Percentiles rank a stretch among this genome's conserved stretches.
These are phyloP conservation scores for Alternaria brassicicola DNA, from an alignment of 2,329 filamentous ascomycete genomes.

Conservation along the genomic window DNA sequence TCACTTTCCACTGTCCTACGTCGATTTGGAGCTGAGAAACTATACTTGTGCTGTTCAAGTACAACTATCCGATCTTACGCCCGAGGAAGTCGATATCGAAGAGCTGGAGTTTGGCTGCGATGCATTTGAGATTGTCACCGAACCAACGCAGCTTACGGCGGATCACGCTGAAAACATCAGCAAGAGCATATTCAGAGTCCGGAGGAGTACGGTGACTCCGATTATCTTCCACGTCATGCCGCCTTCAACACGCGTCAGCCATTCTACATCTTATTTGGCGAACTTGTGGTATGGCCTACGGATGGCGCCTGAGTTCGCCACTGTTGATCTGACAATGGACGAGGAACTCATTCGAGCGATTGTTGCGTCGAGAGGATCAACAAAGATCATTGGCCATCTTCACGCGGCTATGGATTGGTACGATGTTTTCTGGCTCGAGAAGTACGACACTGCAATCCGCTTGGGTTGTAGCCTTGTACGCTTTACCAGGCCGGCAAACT, in stretches of 20 bases:
- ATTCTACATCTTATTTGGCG: constrained; percentile 56
- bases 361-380: constrained; percentile 58
- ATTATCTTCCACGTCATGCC: constrained; percentile 50
- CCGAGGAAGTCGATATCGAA: constrained; percentile 64
- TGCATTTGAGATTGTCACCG: constrained; percentile 67
- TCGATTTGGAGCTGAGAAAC: constrained; percentile 63
- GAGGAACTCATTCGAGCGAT: constrained; percentile 60
- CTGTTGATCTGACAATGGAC: constrained; percentile 65
- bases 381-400: constrained; percentile 67
- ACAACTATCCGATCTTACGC: constrained; percentile 63
- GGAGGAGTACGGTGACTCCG: constrained; percentile 64
- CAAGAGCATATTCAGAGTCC: constrained; percentile 62
- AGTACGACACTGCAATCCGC: constrained; percentile 63
- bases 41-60: constrained; percentile 73
- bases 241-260: constrained; percentile 26
- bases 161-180: constrained; percentile 57
- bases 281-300: constrained; percentile 65
- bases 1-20: constrained; percentile 65
- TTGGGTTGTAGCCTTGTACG: constrained; percentile 68
- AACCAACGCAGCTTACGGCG: constrained; percentile 36
- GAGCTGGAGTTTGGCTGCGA: constrained; percentile 69
- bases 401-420: constrained; percentile 61
- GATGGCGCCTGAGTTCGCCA: constrained; percentile 66
- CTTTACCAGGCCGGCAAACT: constrained; percentile 63
- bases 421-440: constrained; percentile 60